Evolutionary conservation across 2,329 filamentous ascomycete genomes (phyloP), one percentile per base, ranked within the genome.

Genomic region (Sclerotinia borealis): DNA sequence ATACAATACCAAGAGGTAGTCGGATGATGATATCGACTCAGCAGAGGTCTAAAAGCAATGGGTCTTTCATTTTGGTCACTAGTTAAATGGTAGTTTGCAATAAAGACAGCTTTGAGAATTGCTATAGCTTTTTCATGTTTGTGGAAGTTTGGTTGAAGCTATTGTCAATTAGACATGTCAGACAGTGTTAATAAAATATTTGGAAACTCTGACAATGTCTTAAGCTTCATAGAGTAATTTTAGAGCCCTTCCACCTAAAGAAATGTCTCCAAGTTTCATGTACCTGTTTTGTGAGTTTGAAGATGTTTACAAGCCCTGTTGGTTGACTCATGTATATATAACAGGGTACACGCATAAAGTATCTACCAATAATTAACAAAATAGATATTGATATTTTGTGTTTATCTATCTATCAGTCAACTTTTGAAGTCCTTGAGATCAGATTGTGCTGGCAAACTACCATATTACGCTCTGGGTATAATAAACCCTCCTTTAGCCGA

Each of bases 1-100:
- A n/a, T 61, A 61, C 22, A 61, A 61, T n/a, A 55, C 17, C n/a
- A 61, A 61, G 13, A 36, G 41, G 45, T 9, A 4, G 1, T 25
- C n/a, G 1, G 34, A 17, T 29, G 13, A 25, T 15, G 13, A 27
- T 45, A 34, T 34, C 2, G 4, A 45, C 25, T 47, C 15, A 29
- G 31, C 11, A 37, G 27, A 59, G 22, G 22, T 2, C 10, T 10
- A 25, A 15, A 19, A 43, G 15, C 2, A 7, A 45, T 25, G 8
- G 34, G 19, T 2, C 8, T 36, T 11, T 25, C 47, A 17, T 31
- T 29, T 17, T 34, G 11, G 11, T 45, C 1, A 43, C 2, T 34
- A 13, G 3, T 15, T 19, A 17, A 41, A 43, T 19, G 22, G 13
- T 31, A 29, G 7, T 9, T 31, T 22, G 31, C 8, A 3, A 2